These are phyloP conservation scores for Thelonectria discophora DNA, from an alignment of 2,329 filamentous ascomycete genomes.

Conservation along the genomic window DNA sequence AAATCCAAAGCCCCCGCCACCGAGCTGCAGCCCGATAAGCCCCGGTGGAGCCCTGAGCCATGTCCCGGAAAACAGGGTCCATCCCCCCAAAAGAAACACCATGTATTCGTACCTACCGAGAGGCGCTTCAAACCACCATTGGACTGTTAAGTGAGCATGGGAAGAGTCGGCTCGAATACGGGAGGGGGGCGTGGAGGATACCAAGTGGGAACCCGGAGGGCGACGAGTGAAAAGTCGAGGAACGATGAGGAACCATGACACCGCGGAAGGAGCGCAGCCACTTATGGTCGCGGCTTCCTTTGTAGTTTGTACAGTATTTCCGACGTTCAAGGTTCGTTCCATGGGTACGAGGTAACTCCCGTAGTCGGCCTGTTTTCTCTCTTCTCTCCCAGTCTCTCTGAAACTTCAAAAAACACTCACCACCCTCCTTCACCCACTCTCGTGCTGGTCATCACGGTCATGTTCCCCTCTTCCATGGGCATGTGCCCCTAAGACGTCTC, in stretches of 20 bases:
- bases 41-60: conserved; percentile 15
- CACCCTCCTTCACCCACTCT: conserved; percentile 9
- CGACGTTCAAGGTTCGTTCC: not conserved
- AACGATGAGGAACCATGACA: conserved; percentile 13
- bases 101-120: not conserved
- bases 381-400: not conserved
- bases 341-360: too few species aligned
- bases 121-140: too few species aligned
- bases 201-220: not conserved
- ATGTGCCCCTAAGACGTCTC: conserved; percentile 35
- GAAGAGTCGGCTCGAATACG: too few species aligned
- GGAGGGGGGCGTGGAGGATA: too few species aligned
- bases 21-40: conserved; percentile 25
- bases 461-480: conserved; percentile 32
- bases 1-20: conserved; percentile 2
- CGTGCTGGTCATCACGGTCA: conserved; percentile 40
- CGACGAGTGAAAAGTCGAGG: conserved; percentile 1
- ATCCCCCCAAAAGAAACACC: conserved; percentile 13
- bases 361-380: conserved; percentile 10
- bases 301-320: not conserved
- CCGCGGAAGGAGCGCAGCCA: not conserved
- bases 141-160: too few species aligned
- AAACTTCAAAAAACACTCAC: conserved; percentile 16
- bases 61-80: conserved; percentile 24
- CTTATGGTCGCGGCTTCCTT: not conserved